Conservation (phyloP, 2,329 filamentous ascomycete genomes). For the Cercospora janseana region DNA sequence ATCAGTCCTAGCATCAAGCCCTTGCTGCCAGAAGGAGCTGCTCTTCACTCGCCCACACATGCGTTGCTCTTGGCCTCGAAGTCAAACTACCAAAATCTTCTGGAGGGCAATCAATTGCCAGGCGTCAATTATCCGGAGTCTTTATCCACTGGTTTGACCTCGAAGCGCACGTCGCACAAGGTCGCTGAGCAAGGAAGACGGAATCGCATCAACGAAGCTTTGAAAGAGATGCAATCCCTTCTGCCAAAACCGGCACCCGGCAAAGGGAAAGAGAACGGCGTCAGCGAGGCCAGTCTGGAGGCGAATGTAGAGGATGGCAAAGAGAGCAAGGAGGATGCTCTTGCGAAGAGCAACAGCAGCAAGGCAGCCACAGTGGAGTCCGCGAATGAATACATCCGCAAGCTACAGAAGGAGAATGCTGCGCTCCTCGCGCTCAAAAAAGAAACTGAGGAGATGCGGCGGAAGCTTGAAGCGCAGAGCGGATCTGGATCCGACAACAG, state of each 20-base stretch:
- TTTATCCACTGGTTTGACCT: conserved; percentile 88
- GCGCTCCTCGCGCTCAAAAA: conserved; percentile 28
- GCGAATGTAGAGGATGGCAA: conserved; percentile 43
- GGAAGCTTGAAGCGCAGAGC: conserved; percentile 22
- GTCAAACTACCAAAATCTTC: conserved; percentile 96
- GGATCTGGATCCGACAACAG: conserved; percentile 2
- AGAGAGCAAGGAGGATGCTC: conserved; percentile 37
- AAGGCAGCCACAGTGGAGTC: conserved; percentile 98
- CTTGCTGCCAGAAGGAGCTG: conserved; percentile 66
- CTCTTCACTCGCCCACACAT: conserved; percentile 57
- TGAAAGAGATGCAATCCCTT: conserved; percentile 85
- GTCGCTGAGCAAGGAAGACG: conserved; percentile 93
- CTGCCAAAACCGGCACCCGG: conserved; percentile 57
- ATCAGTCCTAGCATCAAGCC: conserved; percentile 96
- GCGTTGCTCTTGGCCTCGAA: conserved; percentile 84
- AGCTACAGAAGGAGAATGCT: conserved; percentile 65
- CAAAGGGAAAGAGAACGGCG: conserved; percentile 29
- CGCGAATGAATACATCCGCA: conserved; percentile 92
- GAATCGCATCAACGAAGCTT: conserved; percentile 90
- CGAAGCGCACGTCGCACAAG: conserved; percentile 96
- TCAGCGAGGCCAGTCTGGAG: conserved; percentile 45
- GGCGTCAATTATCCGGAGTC: conserved; percentile 74
- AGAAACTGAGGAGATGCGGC: conserved; percentile 35
- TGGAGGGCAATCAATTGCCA: conserved; percentile 81
- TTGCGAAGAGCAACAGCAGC: conserved; percentile 64